Evolutionary conservation across 2,329 filamentous ascomycete genomes (phyloP).

Genomic region (Diaporthe helianthi): DNA sequence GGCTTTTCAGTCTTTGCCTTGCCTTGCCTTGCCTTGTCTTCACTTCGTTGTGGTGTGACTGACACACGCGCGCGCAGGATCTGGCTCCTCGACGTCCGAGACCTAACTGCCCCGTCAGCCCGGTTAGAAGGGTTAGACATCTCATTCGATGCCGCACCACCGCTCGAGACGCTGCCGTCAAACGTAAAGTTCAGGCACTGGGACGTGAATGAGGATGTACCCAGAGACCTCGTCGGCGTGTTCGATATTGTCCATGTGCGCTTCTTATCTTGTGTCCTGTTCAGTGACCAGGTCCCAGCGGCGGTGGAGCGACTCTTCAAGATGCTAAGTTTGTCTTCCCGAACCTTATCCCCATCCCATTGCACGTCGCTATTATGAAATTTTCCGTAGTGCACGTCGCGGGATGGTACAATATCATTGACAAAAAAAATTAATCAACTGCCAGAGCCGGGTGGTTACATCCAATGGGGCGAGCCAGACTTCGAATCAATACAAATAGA

Average conservation of each 20-base stretch:
- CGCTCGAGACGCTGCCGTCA: slow-evolving; percentile 32
- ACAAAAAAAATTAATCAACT: no score
- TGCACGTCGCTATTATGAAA: no score
- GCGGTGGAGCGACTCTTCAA: neutral
- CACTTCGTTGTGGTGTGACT: no score
- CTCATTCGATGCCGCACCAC: slow-evolving; percentile 37
- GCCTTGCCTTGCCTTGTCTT: no score
- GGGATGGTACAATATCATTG: fast-evolving
- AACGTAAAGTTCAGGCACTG: slow-evolving; percentile 36
- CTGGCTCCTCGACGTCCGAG: slow-evolving; percentile 28
- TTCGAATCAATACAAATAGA: neutral
- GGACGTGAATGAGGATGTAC: slow-evolving; percentile 35
- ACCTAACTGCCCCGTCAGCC: slow-evolving; percentile 24
- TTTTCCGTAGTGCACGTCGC: no score
- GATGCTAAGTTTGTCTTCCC: neutral
- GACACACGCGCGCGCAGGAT: neutral
- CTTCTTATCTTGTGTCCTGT: slow-evolving; percentile 36
- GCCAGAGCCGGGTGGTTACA: neutral
- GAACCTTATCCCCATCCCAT: no score
- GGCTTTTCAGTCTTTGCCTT: neutral
- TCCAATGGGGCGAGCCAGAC: slow-evolving; percentile 18
- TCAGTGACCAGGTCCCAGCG: slow-evolving; percentile 32
- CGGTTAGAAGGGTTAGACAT: slow-evolving; percentile 38
- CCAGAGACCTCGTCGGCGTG: slow-evolving; percentile 32
- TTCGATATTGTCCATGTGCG: slow-evolving; percentile 40